Evolutionary conservation across 1,139 yeast species (phyloP).

Genomic region (Candida neerlandica): DNA sequence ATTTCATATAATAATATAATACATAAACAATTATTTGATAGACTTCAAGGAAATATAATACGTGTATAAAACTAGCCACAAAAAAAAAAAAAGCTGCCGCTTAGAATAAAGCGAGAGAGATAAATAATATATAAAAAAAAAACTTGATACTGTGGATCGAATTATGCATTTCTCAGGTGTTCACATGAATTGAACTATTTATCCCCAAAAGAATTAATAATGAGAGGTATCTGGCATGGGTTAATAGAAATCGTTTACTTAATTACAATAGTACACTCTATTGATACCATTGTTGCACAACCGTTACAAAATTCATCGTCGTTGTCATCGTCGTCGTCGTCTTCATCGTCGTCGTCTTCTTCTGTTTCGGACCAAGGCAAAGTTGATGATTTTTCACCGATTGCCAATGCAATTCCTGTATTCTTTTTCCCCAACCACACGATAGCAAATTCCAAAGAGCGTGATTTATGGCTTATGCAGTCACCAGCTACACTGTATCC

Average conservation of each 20-base stretch:
- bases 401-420: background rate
- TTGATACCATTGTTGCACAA: background rate
- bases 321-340: no score
- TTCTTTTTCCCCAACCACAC: background rate
- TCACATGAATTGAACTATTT: no score
- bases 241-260: background rate
- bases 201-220: background rate
- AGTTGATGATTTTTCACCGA: background rate
- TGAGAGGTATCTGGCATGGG: background rate
- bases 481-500: slow-evolving; percentile 4
- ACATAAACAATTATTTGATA: no score
- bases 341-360: no score
- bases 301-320: background rate
- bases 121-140: no score
- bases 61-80: background rate
- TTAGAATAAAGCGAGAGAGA: no score
- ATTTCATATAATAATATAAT: no score
- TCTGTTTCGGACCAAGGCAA: background rate
- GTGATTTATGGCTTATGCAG: background rate
- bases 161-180: no score
- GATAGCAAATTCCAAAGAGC: background rate
- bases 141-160: no score
- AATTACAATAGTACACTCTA: background rate
- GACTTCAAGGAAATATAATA: no score
- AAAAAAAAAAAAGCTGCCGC: no score